Evolutionary conservation across 805 yeast species (phyloP).

Genomic region (Brettanomyces custersianus): DNA sequence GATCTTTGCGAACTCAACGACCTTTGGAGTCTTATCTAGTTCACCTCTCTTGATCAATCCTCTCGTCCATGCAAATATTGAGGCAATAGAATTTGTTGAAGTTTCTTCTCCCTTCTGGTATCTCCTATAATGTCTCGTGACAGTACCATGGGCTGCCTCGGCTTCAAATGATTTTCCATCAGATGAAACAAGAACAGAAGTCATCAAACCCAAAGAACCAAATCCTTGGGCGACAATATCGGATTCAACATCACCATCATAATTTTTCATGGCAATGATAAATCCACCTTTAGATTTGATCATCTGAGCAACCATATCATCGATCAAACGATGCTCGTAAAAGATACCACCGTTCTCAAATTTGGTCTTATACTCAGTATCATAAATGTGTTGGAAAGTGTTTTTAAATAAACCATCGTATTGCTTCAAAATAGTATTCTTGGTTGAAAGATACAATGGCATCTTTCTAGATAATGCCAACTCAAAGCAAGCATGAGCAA

Average conservation of each 20-base stretch:
- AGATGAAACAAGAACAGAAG: slow-evolving; percentile 93
- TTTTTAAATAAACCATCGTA: slow-evolving; percentile 97
- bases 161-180: slow-evolving; percentile 93
- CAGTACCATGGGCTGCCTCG: slow-evolving; percentile 99
- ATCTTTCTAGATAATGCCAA: slow-evolving; percentile 71
- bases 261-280: slow-evolving; percentile 93
- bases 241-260: slow-evolving; percentile 96
- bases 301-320: slow-evolving; percentile 99
- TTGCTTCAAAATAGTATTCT: slow-evolving; percentile 87
- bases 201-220: slow-evolving; percentile 94
- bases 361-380: slow-evolving; percentile 50
- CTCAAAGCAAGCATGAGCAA: slow-evolving; percentile 89
- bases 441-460: slow-evolving; percentile 82
- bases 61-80: slow-evolving; percentile 94
- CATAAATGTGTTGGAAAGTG: slow-evolving; percentile 77
- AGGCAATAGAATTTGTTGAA: slow-evolving; percentile 94
- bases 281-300: slow-evolving; percentile 91
- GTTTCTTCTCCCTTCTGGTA: slow-evolving; percentile 97
- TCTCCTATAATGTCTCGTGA: slow-evolving; percentile 93
- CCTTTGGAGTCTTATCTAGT: slow-evolving; percentile 80
- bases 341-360: slow-evolving; percentile 81
- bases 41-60: slow-evolving; percentile 90
- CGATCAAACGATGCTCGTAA: slow-evolving; percentile 95
- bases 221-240: slow-evolving; percentile 98
- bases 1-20: slow-evolving; percentile 64